Conservation (phyloP, 2,329 filamentous ascomycete species). For the Alternaria sp. region DNA sequence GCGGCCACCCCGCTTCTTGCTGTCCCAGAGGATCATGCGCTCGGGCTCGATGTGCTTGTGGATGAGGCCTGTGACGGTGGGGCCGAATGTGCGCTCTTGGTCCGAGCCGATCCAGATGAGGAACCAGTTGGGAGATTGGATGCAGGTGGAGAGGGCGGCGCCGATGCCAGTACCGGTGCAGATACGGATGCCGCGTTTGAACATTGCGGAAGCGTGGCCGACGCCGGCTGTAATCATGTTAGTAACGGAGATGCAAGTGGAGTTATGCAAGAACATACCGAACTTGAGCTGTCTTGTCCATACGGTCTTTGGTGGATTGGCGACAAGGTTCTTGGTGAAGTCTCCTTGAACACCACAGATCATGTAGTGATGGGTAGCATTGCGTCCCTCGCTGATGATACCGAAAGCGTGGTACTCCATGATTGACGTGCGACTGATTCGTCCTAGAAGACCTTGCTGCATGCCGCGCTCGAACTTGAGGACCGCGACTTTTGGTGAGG, state of each 20-base stretch:
- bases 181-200: slow-evolving; percentile 44
- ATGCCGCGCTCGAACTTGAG: slow-evolving; percentile 44
- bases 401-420: slow-evolving; percentile 49
- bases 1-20: slow-evolving; percentile 43
- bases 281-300: slow-evolving; percentile 47
- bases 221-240: slow-evolving; percentile 37
- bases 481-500: slow-evolving; percentile 45
- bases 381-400: slow-evolving; percentile 44
- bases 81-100: slow-evolving; percentile 45
- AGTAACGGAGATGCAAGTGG: neutral
- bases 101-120: slow-evolving; percentile 48
- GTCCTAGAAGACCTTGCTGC: slow-evolving; percentile 45
- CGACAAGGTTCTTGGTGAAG: slow-evolving; percentile 42
- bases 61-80: slow-evolving; percentile 42
- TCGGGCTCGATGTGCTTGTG: slow-evolving; percentile 43
- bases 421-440: slow-evolving; percentile 45
- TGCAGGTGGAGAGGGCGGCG: slow-evolving; percentile 45
- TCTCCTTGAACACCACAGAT: slow-evolving; percentile 48
- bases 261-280: slow-evolving; percentile 25
- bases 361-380: slow-evolving; percentile 43
- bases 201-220: slow-evolving; percentile 46
- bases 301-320: slow-evolving; percentile 40
- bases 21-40: slow-evolving; percentile 48
- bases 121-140: slow-evolving; percentile 46
- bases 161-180: slow-evolving; percentile 47